Evolutionary conservation across 2,329 filamentous ascomycete species (phyloP).

Genomic region (Aspergillus ibericus): DNA sequence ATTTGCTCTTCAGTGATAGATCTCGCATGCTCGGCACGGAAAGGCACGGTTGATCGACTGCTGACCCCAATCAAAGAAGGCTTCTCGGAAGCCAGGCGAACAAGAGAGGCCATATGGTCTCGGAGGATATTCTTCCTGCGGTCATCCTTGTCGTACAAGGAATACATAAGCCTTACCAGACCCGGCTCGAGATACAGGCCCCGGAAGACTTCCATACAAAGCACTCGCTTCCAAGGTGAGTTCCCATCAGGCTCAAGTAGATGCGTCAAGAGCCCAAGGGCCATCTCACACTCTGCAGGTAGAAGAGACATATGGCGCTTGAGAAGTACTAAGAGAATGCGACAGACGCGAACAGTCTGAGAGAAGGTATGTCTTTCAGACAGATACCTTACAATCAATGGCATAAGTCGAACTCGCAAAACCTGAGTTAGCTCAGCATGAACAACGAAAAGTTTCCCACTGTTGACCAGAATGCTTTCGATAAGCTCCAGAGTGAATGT

Average conservation of each 20-base stretch:
- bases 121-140: slow-evolving; percentile 75
- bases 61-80: slow-evolving; percentile 84
- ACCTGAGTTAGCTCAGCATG: slow-evolving; percentile 81
- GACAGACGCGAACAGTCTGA: slow-evolving; percentile 75
- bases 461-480: slow-evolving; percentile 83
- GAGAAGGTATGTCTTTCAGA: slow-evolving; percentile 78
- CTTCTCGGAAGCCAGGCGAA: slow-evolving; percentile 89
- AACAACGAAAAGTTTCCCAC: slow-evolving; percentile 73
- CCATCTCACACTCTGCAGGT: slow-evolving; percentile 76
- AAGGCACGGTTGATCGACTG: slow-evolving; percentile 81
- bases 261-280: slow-evolving; percentile 77
- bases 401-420: slow-evolving; percentile 75
- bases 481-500: slow-evolving; percentile 89
- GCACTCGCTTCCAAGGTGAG: slow-evolving; percentile 77
- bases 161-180: slow-evolving; percentile 76
- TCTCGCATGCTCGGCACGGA: slow-evolving; percentile 56
- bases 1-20: slow-evolving; percentile 72
- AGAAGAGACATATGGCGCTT: slow-evolving; percentile 75
- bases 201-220: slow-evolving; percentile 89
- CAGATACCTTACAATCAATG: slow-evolving; percentile 74
- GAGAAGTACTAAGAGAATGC: slow-evolving; percentile 80
- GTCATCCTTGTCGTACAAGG: slow-evolving; percentile 72
- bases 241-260: slow-evolving; percentile 81
- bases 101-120: slow-evolving; percentile 81
- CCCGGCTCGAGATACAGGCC: slow-evolving; percentile 79